phyloP scores from a whole-genome alignment of 2,329 filamentous ascomycete genomes.

The Ophiostoma angusticollis region DNA sequence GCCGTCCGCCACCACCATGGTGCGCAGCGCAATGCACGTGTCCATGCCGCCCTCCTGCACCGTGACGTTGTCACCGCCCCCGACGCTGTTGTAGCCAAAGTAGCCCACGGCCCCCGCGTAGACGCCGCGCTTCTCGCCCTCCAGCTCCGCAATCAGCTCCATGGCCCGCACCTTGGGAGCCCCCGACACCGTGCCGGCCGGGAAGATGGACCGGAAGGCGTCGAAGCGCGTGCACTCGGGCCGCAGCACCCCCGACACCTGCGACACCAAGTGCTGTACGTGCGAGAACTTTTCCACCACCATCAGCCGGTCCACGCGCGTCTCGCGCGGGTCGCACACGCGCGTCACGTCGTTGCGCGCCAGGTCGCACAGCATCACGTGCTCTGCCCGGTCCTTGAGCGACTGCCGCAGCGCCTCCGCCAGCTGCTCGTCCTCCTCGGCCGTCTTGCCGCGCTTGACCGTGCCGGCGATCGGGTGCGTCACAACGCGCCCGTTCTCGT shows the following conservation, averaged over 20 bases:
- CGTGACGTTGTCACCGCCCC: conserved; percentile 42
- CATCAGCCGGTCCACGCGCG: conserved; percentile 88
- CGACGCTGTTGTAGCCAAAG: conserved; percentile 78
- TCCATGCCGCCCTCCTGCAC: conserved; percentile 80
- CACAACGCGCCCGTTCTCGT: conserved; percentile 66
- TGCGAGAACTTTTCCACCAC: conserved; percentile 90
- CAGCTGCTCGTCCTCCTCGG: conserved; percentile 68
- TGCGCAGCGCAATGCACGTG: conserved; percentile 67
- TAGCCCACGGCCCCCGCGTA: conserved; percentile 96
- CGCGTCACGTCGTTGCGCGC: conserved; percentile 95
- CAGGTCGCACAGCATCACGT: conserved; percentile 96
- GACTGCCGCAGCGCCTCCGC: conserved; percentile 65
- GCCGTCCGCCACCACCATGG: conserved; percentile 88
- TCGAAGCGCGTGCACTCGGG: conserved; percentile 81
- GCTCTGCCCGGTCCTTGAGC: conserved; percentile 84
- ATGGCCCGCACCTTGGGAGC: conserved; percentile 94
- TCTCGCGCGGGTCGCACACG: conserved; percentile 80
- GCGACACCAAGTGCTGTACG: conserved; percentile 91
- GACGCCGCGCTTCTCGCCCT: conserved; percentile 84
- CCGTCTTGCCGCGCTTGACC: conserved; percentile 69
- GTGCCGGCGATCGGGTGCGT: conserved; percentile 97
- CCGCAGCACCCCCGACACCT: conserved; percentile 84
- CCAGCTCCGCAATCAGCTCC: conserved; percentile 91
- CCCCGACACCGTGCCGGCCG: conserved; percentile 87
- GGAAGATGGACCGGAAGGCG: conserved; percentile 92